A percentile compares a stretch with the other conserved stretches of the same genome.
Evolutionary conservation across 257 asterid species (phyloP).

Genomic region (Solanum bukasovii): DNA sequence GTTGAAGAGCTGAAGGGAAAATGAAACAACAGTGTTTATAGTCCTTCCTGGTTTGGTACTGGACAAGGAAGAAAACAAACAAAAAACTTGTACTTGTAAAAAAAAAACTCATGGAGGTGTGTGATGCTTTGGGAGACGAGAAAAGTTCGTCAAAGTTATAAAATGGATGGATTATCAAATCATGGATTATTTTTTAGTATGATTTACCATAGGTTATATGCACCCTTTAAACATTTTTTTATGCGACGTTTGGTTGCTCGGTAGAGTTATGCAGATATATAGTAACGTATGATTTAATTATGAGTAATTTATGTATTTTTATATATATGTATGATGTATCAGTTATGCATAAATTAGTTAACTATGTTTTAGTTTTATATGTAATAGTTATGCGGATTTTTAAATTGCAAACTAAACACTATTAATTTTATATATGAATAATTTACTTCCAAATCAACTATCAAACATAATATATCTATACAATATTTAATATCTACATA

Average conservation of each 20-base stretch:
- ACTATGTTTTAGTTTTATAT: no score
- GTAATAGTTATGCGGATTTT: background rate
- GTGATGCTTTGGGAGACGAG: constrained; percentile 34
- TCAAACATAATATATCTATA: background rate
- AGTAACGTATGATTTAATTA: background rate
- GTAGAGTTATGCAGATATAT: no score
- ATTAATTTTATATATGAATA: no score
- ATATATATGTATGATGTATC: background rate
- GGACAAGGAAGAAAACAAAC: constrained; percentile 5
- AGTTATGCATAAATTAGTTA: no score
- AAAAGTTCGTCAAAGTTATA: constrained; percentile 12
- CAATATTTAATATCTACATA: background rate
- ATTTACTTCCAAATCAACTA: no score
- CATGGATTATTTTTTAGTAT: background rate
- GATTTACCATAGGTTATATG: background rate
- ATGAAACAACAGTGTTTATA: constrained; percentile 14
- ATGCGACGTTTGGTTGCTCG: background rate
- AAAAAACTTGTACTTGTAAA: constrained; percentile 9
- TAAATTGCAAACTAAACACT: no score
- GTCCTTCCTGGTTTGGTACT: constrained; percentile 8
- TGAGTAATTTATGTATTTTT: no score
- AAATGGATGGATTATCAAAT: background rate
- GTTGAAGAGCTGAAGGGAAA: background rate
- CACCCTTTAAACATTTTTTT: background rate
- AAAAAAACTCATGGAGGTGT: background rate